phyloP scores from a whole-genome alignment of 495 filamentous ascomycete species.

The Penicillium canescens region DNA sequence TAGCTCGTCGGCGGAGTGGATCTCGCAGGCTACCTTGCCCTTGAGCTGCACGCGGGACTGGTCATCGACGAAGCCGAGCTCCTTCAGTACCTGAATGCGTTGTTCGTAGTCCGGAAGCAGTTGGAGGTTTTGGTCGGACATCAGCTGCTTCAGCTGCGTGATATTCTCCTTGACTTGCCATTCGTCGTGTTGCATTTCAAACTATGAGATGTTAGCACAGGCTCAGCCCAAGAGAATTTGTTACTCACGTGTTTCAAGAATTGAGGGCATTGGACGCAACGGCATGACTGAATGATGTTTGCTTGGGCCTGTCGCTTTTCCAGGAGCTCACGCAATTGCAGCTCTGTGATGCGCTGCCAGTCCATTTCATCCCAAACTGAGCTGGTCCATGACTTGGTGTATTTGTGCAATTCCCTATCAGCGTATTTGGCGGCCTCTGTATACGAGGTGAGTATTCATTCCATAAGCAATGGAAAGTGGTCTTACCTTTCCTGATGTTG shows the following conservation, averaged over 20 bases:
- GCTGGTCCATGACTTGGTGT: slow-evolving; percentile 68
- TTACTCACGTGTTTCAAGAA: slow-evolving; percentile 82
- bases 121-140: slow-evolving; percentile 96
- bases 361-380: slow-evolving; percentile 85
- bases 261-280: slow-evolving; percentile 65
- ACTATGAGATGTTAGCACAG: slow-evolving; percentile 41
- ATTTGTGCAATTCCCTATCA: slow-evolving; percentile 60
- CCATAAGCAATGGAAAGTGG: not conserved
- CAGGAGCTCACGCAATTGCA: slow-evolving; percentile 72
- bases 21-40: slow-evolving; percentile 97
- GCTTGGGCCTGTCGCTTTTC: slow-evolving; percentile 66
- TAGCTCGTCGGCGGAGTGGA: slow-evolving; percentile 97
- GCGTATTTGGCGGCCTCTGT: slow-evolving; percentile 46
- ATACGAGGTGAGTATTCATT: slow-evolving; percentile 8
- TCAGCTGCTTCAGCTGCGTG: slow-evolving; percentile 74
- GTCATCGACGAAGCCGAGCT: slow-evolving; percentile 86
- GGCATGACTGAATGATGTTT: slow-evolving; percentile 52
- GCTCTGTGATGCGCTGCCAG: slow-evolving; percentile 73
- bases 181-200: slow-evolving; percentile 90
- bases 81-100: slow-evolving; percentile 85
- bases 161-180: slow-evolving; percentile 94
- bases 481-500: slow-evolving; percentile 45
- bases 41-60: slow-evolving; percentile 85
- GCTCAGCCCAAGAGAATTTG: not conserved
- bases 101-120: slow-evolving; percentile 98